phyloP scores from a whole-genome alignment of 2,329 filamentous ascomycete genomes.

The Hypoxylon sp. region DNA sequence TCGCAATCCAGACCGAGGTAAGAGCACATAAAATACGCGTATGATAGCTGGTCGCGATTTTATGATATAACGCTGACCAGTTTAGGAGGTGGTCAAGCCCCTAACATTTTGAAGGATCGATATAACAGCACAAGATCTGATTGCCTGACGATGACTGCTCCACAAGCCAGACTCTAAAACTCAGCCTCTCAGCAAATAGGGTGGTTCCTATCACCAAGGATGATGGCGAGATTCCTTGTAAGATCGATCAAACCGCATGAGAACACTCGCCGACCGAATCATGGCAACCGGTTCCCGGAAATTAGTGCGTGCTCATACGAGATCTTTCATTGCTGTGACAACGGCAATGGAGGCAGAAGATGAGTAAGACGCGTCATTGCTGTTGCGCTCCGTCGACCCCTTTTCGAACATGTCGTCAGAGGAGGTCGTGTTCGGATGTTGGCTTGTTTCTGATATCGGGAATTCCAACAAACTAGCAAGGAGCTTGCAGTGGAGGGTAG shows the following conservation, averaged over 20 bases:
- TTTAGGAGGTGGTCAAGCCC: not conserved
- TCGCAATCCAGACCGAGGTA: not conserved
- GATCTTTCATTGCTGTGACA: conserved; percentile 24
- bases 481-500: conserved; percentile 38
- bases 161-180: conserved; percentile 23
- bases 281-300: not conserved
- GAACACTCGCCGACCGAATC: conserved; percentile 11
- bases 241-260: conserved; percentile 17
- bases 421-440: conserved; percentile 42
- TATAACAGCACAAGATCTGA: conserved; percentile 24
- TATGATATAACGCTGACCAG: conserved; percentile 4
- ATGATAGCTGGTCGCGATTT: conserved; percentile 13
- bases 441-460: conserved; percentile 44
- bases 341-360: conserved; percentile 10
- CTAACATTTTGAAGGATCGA: conserved; percentile 23
- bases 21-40: conserved; percentile 12
- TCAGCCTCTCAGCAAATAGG: conserved; percentile 26
- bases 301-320: conserved; percentile 12
- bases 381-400: conserved; percentile 24
- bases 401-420: conserved; percentile 40
- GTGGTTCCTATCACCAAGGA: conserved; percentile 31
- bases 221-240: conserved; percentile 39
- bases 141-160: conserved; percentile 17
- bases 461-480: conserved; percentile 40
- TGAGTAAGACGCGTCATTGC: conserved; percentile 32